A percentile compares a stretch with the other conserved stretches of the same genome.
phyloP scores from a whole-genome alignment of 768 basidiomycete species.

The Lactarius hatsudake region DNA sequence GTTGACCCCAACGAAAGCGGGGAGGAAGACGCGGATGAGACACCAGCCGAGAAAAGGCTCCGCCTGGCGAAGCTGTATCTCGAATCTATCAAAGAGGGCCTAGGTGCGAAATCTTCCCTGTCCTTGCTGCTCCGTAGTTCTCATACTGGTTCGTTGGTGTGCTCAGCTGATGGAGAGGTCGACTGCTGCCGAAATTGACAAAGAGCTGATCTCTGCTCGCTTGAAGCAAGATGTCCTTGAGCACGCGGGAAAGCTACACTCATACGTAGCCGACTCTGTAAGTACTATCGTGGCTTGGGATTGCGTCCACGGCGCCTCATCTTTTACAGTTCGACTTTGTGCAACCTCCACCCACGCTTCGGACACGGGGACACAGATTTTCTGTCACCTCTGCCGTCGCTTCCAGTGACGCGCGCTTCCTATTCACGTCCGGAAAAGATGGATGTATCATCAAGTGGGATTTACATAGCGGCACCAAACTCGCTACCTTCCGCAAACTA shows the following conservation, averaged over 20 bases:
- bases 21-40: constrained; percentile 86
- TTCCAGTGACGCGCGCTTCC: constrained; percentile 63
- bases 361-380: constrained; percentile 70
- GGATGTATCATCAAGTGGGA: constrained; percentile 88
- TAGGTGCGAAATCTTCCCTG: constrained; percentile 45
- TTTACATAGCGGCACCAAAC: constrained; percentile 58
- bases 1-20: constrained; percentile 60
- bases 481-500: constrained; percentile 58
- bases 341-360: constrained; percentile 48
- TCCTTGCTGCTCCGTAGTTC: background rate
- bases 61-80: constrained; percentile 89
- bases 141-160: background rate
- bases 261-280: constrained; percentile 75
- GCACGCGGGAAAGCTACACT: constrained; percentile 82
- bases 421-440: constrained; percentile 92
- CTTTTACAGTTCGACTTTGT: constrained; percentile 54
- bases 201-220: constrained; percentile 85
- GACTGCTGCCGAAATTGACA: constrained; percentile 96
- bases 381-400: constrained; percentile 80
- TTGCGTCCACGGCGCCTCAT: background rate
- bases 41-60: constrained; percentile 89
- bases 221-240: constrained; percentile 91
- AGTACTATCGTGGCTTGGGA: constrained; percentile 30
- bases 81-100: constrained; percentile 70
- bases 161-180: constrained; percentile 77